Percentiles rank a stretch among this genome's conserved stretches.
phyloP scores from a whole-genome alignment of 192 early-diverging fungal genomes.

The Rhizophagus clarus region DNA sequence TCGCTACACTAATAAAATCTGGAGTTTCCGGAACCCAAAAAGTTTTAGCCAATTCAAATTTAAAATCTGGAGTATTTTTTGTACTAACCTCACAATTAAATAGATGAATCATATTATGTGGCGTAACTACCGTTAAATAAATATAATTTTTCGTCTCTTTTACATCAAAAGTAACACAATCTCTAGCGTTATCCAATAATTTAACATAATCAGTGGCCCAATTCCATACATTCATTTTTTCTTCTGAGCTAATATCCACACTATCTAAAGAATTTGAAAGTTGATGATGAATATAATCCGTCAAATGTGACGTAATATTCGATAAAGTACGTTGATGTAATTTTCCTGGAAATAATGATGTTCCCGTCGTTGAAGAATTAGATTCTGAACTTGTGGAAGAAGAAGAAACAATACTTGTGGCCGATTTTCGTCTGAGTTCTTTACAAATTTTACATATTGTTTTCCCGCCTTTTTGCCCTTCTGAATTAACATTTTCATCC shows the following conservation, averaged over 20 bases:
- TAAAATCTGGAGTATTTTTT: background rate
- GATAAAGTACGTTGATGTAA: background rate
- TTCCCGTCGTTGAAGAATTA: background rate
- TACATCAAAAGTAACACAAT: conserved; percentile 20
- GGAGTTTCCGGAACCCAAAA: conserved; percentile 16
- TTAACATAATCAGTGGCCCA: conserved; percentile 18
- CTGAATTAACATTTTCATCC: background rate
- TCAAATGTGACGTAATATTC: background rate
- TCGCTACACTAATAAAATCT: conserved; percentile 3
- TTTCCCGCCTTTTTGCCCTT: background rate
- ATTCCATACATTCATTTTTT: background rate
- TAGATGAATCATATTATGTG: conserved; percentile 9
- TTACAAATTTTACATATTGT: background rate
- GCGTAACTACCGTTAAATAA: background rate
- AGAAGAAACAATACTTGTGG: background rate
- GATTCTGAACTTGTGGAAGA: background rate
- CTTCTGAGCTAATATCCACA: background rate
- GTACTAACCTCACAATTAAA: background rate
- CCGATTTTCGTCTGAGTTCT: background rate
- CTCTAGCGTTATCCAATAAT: background rate
- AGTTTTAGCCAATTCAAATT: conserved; percentile 7
- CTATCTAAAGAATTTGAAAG: conserved; percentile 16
- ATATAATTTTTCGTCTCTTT: background rate
- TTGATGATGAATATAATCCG: background rate
- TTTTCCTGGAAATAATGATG: background rate